phyloP scores from a whole-genome alignment of 352 stramenopile species.

The Elongisporangium senticosum region DNA sequence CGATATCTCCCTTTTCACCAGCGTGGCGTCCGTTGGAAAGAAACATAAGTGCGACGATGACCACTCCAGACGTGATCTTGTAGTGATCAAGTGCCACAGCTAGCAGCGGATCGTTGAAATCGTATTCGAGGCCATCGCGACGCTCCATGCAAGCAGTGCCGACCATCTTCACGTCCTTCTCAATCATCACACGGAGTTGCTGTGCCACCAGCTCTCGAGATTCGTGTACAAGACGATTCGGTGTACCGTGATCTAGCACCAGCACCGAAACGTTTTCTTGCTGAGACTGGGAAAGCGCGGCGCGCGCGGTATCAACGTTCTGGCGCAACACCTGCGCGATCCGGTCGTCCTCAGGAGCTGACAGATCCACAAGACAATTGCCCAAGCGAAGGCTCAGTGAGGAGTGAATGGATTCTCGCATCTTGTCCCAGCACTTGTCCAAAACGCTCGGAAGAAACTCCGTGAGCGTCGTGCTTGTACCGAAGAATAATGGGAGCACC shows the following conservation, averaged over 20 bases:
- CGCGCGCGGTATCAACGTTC: not conserved
- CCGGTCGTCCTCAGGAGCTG: conserved; percentile 37
- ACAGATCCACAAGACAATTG: conserved; percentile 52
- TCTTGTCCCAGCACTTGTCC: conserved; percentile 29
- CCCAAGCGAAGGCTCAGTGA: conserved; percentile 35
- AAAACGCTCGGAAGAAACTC: conserved; percentile 67
- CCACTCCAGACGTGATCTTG: conserved; percentile 43
- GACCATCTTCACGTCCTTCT: conserved; percentile 35
- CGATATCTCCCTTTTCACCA: conserved; percentile 70
- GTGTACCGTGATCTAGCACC: conserved; percentile 74
- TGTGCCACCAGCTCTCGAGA: conserved; percentile 49
- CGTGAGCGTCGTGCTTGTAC: conserved; percentile 65
- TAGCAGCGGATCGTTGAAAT: conserved; percentile 83
- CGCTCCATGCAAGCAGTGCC: conserved; percentile 74
- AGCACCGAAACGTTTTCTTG: conserved; percentile 47
- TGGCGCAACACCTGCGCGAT: conserved; percentile 48
- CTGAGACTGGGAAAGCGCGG: not conserved
- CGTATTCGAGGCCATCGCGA: conserved; percentile 55
- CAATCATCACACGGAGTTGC: conserved; percentile 38
- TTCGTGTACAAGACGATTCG: conserved; percentile 64
- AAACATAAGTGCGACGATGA: conserved; percentile 75
- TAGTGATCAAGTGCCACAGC: conserved; percentile 57
- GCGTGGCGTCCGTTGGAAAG: conserved; percentile 70
- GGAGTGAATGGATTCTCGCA: not conserved
- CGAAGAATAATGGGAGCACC: conserved; percentile 79